Percentiles rank a stretch among this genome's conserved stretches.
These are phyloP conservation scores for Aphanomyces cochlioides DNA, from an alignment of 352 stramenopile genomes.

Conservation along the genomic window DNA sequence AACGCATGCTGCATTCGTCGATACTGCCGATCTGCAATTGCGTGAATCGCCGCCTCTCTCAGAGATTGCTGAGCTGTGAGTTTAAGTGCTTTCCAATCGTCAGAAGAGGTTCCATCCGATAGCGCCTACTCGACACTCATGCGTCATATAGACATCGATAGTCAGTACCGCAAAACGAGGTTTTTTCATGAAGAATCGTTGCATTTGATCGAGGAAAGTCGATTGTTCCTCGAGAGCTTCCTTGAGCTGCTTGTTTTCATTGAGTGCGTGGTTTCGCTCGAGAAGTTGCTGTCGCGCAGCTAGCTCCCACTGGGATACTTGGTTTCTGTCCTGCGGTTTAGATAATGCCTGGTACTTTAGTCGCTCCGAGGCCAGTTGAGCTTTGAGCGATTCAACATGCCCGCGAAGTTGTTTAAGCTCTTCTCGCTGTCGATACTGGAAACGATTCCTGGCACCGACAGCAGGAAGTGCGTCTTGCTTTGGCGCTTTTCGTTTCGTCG, in stretches of 20 bases:
- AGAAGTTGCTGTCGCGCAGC: conserved; percentile 3
- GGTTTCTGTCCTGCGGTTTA: neutral
- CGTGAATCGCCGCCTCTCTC: conserved; percentile 16
- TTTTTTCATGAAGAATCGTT: conserved; percentile 19
- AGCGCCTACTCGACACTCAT: neutral
- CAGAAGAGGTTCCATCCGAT: neutral
- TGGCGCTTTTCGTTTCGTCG: neutral
- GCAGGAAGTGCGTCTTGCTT: conserved; percentile 3
- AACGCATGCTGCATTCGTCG: conserved; percentile 10
- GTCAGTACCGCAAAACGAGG: neutral
- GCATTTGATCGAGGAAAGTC: conserved; percentile 20
- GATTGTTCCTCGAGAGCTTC: conserved; percentile 6
- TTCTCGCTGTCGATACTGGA: conserved; percentile 23
- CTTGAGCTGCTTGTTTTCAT: conserved; percentile 18
- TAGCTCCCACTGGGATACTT: conserved; percentile 10
- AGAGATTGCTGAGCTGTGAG: conserved; percentile 22
- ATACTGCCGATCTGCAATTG: conserved; percentile 23
- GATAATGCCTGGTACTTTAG: neutral
- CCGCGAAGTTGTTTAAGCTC: conserved; percentile 2
- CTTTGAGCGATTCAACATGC: conserved; percentile 12
- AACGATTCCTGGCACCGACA: conserved; percentile 14
- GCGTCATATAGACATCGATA: neutral
- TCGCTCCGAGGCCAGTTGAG: neutral
- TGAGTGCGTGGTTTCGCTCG: conserved; percentile 10
- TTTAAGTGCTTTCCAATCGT: conserved; percentile 11